Evolutionary conservation across 306 rosid genomes (phyloP).

Genomic region (Mimosa bimucronata): DNA sequence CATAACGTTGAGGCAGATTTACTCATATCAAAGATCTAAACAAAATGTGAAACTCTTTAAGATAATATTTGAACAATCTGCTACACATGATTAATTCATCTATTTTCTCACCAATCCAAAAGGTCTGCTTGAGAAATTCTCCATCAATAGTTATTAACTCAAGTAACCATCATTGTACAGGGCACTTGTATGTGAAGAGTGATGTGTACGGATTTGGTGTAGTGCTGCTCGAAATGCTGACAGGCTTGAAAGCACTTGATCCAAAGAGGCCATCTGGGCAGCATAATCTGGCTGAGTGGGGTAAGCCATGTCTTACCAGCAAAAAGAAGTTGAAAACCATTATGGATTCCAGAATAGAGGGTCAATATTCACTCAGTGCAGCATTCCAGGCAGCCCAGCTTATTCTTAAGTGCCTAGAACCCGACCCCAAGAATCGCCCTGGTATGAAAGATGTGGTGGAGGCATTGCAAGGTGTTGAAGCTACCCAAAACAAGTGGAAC

Average conservation of each 20-base stretch:
- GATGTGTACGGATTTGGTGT: slow-evolving; percentile 95
- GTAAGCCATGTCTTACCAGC: slow-evolving; percentile 53
- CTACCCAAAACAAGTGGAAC: slow-evolving; percentile 49
- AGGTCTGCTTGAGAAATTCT: neutral
- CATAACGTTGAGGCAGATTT: neutral
- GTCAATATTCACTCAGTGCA: slow-evolving; percentile 76
- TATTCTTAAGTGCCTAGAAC: slow-evolving; percentile 61
- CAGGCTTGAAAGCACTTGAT: slow-evolving; percentile 68
- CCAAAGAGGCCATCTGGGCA: slow-evolving; percentile 56
- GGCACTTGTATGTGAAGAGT: slow-evolving; percentile 90
- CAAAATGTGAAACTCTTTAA: neutral
- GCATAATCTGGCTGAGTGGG: slow-evolving; percentile 72
- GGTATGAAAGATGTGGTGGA: slow-evolving; percentile 80
- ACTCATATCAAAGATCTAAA: neutral
- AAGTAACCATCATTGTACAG: slow-evolving; percentile 46
- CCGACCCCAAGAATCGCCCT: slow-evolving; percentile 71
- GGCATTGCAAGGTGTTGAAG: slow-evolving; percentile 58
- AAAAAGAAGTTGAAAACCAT: slow-evolving; percentile 56
- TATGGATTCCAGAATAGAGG: slow-evolving; percentile 68
- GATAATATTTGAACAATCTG: neutral
- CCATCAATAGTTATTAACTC: neutral
- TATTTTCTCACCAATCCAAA: neutral
- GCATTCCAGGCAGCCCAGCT: slow-evolving; percentile 58
- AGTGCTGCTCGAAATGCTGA: slow-evolving; percentile 73
- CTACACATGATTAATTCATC: neutral